A percentile compares a stretch with the other conserved stretches of the same genome.
Evolutionary conservation across 2,329 filamentous ascomycete genomes (phyloP).

Genomic region (Myriosclerotinia scirpicola): DNA sequence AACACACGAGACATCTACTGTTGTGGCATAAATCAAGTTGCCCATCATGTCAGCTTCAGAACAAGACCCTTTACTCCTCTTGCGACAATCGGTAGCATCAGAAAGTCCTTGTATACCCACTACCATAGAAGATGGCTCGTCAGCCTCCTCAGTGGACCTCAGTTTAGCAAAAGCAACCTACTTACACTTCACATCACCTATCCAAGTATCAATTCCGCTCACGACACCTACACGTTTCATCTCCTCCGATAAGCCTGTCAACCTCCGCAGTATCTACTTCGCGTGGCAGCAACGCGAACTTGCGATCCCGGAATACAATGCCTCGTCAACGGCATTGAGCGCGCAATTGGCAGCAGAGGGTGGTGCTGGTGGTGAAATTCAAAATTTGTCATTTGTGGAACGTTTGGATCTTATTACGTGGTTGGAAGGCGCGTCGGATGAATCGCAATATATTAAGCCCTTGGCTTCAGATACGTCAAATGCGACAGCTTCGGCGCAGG

Average conservation of each 20-base stretch:
- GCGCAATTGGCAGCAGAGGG: conserved; percentile 60
- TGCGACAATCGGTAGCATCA: conserved; percentile 79
- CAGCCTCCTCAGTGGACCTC: conserved; percentile 55
- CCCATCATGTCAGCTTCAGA: conserved; percentile 46
- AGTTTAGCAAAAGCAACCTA: conserved; percentile 75
- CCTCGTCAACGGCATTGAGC: conserved; percentile 76
- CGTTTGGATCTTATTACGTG: conserved; percentile 88
- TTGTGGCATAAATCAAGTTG: conserved; percentile 22
- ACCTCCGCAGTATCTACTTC: conserved; percentile 93
- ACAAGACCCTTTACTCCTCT: conserved; percentile 76
- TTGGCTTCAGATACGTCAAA: conserved; percentile 61
- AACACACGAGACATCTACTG: neutral
- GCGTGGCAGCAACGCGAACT: conserved; percentile 93
- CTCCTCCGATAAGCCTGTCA: conserved; percentile 70
- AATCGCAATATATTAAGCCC: conserved; percentile 90
- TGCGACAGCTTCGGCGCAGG: conserved; percentile 49
- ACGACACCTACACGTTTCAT: conserved; percentile 80
- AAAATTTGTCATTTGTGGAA: conserved; percentile 90
- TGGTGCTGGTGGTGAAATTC: conserved; percentile 66
- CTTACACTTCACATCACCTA: conserved; percentile 67
- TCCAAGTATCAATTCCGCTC: conserved; percentile 64
- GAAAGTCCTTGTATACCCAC: conserved; percentile 70
- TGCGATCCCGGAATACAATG: conserved; percentile 87
- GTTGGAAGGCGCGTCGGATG: conserved; percentile 85
- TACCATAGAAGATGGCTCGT: conserved; percentile 64